phyloP scores from a whole-genome alignment of 345 rosid genomes.

The Gossypium thurberi region DNA sequence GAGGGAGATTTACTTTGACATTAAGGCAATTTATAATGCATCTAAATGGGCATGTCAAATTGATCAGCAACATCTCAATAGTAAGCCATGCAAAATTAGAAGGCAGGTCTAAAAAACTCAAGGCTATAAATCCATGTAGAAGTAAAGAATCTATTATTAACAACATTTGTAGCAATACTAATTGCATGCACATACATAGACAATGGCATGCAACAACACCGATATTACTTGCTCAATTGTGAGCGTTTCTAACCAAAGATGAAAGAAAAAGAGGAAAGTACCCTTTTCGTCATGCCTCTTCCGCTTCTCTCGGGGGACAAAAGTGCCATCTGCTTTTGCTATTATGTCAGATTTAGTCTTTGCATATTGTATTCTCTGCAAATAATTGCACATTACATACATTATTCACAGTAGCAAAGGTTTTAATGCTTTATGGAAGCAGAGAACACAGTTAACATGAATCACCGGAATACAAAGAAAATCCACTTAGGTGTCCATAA shows the following conservation, averaged over 20 bases:
- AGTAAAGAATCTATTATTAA: background rate
- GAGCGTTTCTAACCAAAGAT: background rate
- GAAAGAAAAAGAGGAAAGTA: conserved; percentile 11
- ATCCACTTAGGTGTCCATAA: background rate
- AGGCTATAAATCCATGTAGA: background rate
- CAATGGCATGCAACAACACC: background rate
- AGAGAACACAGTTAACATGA: background rate
- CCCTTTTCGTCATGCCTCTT: conserved; percentile 97
- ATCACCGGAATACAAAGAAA: background rate
- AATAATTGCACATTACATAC: conserved; percentile 1
- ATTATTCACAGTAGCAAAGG: background rate
- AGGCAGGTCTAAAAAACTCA: background rate
- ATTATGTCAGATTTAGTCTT: conserved; percentile 88
- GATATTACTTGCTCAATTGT: background rate
- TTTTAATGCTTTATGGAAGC: background rate
- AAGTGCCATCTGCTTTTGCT: conserved; percentile 94
- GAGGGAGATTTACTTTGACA: background rate
- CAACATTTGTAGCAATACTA: background rate
- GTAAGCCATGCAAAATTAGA: background rate
- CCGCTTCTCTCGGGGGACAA: conserved; percentile 91
- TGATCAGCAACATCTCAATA: background rate
- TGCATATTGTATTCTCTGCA: conserved; percentile 88
- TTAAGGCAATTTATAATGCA: background rate
- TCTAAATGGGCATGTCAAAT: background rate
- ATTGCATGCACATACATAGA: background rate